Conservation (phyloP, 2,329 filamentous ascomycete genomes). For the Plenodomus lindquistii region DNA sequence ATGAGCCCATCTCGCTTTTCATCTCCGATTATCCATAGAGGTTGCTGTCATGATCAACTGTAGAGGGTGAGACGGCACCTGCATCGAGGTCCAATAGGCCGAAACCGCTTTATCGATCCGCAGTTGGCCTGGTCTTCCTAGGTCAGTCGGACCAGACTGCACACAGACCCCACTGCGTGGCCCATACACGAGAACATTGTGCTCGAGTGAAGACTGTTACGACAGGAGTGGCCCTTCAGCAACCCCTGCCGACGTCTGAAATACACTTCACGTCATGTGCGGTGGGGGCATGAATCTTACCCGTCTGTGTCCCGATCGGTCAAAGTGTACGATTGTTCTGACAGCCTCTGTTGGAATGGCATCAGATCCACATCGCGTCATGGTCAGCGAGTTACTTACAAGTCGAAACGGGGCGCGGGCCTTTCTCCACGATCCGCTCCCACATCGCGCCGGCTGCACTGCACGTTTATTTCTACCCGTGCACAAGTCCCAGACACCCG, state of each 20-base stretch:
- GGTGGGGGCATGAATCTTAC: constrained; percentile 5
- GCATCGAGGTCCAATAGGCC: constrained; percentile 17
- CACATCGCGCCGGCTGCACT: constrained; percentile 47
- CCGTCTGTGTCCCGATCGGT: constrained; percentile 9
- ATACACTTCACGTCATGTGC: constrained; percentile 15
- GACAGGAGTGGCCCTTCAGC: constrained; percentile 11
- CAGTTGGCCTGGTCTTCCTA: constrained; percentile 37
- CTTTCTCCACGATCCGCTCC: constrained; percentile 43
- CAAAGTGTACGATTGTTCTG: constrained; percentile 4
- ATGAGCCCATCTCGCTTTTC: constrained; percentile 7
- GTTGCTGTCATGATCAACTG: neutral
- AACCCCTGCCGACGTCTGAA: constrained; percentile 14
- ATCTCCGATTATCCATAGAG: neutral
- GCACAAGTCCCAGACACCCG: constrained; percentile 37
- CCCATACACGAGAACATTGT: constrained; percentile 27
- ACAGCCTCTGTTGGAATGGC: neutral
- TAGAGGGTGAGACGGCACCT: neutral
- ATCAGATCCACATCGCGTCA: constrained; percentile 11
- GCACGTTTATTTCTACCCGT: constrained; percentile 48
- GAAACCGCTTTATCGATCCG: constrained; percentile 27
- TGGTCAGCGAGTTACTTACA: constrained; percentile 41
- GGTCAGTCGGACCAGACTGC: constrained; percentile 34
- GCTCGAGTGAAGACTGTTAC: constrained; percentile 26
- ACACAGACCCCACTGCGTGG: constrained; percentile 39
- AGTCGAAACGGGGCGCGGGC: constrained; percentile 34